Evolutionary conservation across 2,329 filamentous ascomycete genomes (phyloP).

Genomic region (Gliomastix tumulicola): DNA sequence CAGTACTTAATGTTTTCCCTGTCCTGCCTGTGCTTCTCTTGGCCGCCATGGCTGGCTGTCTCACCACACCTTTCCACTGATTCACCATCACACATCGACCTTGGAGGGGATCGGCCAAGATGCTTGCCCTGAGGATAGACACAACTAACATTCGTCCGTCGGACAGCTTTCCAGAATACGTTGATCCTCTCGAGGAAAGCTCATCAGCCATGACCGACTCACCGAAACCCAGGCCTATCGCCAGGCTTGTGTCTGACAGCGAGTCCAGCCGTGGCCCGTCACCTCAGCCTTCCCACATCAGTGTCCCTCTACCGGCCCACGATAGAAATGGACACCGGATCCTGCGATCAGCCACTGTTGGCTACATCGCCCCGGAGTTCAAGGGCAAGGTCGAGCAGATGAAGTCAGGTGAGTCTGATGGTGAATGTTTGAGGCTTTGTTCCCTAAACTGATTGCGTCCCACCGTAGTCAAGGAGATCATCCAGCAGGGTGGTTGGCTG

Average conservation of each 20-base stretch:
- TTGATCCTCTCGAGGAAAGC: constrained; percentile 26
- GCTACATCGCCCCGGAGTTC: constrained; percentile 92
- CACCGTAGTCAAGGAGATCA: constrained; percentile 66
- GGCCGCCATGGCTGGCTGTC: too few relatives aligned
- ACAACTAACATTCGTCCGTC: constrained; percentile 29
- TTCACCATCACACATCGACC: too few relatives aligned
- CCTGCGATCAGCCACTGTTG: constrained; percentile 81
- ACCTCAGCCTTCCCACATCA: constrained; percentile 81
- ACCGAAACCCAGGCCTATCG: constrained; percentile 31
- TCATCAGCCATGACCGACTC: constrained; percentile 20
- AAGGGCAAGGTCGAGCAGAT: constrained; percentile 90
- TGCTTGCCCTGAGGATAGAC: constrained; percentile 27
- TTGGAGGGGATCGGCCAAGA: too few relatives aligned
- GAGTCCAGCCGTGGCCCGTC: constrained; percentile 62
- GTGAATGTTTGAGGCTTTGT: neutral
- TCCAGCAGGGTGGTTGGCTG: constrained; percentile 78
- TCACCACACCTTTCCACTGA: too few relatives aligned
- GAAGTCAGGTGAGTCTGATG: constrained; percentile 60
- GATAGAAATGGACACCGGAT: constrained; percentile 62
- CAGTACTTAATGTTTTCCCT: too few relatives aligned
- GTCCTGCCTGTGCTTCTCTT: too few relatives aligned
- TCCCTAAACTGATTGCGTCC: constrained; percentile 3
- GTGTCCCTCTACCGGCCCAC: constrained; percentile 51
- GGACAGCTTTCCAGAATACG: constrained; percentile 38
- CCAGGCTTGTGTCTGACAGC: constrained; percentile 24